Conservation (phyloP, 1,139 yeast genomes). For the Saccharomyces hybrid region DNA sequence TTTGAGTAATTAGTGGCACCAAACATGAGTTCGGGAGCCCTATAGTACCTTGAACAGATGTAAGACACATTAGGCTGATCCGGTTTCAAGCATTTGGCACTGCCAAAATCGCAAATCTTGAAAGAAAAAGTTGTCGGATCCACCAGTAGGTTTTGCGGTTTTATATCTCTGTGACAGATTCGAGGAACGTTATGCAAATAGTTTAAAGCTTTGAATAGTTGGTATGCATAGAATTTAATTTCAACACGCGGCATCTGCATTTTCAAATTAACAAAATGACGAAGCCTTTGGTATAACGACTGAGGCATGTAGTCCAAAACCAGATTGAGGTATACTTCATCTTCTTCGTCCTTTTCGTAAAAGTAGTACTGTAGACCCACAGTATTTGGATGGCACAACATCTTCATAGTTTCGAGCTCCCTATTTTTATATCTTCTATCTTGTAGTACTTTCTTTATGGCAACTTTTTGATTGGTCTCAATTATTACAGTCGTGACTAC, state of each 20-base stretch:
- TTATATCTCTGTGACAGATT: constrained; percentile 95
- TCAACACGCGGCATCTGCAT: constrained; percentile 82
- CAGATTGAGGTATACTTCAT: constrained; percentile 72
- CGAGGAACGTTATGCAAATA: constrained; percentile 79
- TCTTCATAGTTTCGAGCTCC: constrained; percentile 92
- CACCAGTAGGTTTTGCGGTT: constrained; percentile 88
- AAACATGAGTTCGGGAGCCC: constrained; percentile 90
- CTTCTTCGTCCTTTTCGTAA: constrained; percentile 51
- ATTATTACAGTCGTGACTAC: constrained; percentile 80
- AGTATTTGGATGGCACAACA: constrained; percentile 72
- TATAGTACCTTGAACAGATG: constrained; percentile 90
- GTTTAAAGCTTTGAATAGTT: constrained; percentile 82
- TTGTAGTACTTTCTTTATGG: constrained; percentile 89
- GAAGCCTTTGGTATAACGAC: constrained; percentile 84
- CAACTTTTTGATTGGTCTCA: constrained; percentile 74
- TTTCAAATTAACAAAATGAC: constrained; percentile 70
- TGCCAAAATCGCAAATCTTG: constrained; percentile 95
- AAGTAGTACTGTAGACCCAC: constrained; percentile 85
- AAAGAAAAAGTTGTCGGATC: constrained; percentile 79
- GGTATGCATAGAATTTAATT: constrained; percentile 85
- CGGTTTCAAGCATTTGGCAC: constrained; percentile 85
- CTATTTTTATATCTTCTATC: constrained; percentile 94
- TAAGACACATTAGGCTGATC: constrained; percentile 91
- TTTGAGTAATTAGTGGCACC: constrained; percentile 92
- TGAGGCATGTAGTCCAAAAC: constrained; percentile 92